Evolutionary conservation across 1,284 basidiomycete species (phyloP).

Genomic region (Pholiota adiposa): DNA sequence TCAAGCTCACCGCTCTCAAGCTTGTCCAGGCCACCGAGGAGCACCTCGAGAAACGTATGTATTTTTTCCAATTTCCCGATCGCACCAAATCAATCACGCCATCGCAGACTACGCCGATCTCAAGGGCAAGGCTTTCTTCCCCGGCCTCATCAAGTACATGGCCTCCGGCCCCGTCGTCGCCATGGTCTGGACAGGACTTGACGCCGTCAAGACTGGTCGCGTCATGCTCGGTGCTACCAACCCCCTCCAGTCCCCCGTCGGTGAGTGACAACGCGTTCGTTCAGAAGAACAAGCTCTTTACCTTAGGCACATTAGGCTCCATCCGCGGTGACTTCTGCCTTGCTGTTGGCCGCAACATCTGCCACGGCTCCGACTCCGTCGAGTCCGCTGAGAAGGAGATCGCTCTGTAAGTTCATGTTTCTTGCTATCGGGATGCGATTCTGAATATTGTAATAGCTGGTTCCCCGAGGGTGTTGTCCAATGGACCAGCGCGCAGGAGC

Average conservation of each 20-base stretch:
- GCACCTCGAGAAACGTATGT: conserved; percentile 86
- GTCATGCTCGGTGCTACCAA: conserved; percentile 97
- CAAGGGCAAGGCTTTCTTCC: conserved; percentile 91
- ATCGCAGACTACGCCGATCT: conserved; percentile 91
- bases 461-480: conserved; percentile 85
- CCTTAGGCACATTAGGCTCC: conserved; percentile 55
- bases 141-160: conserved; percentile 94
- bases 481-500: conserved; percentile 70
- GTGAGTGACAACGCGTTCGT: conserved; percentile 42
- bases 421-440: conserved; percentile 9
- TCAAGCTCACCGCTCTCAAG: conserved; percentile 92
- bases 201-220: conserved; percentile 96
- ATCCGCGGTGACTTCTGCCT: conserved; percentile 95
- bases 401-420: conserved; percentile 63
- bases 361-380: conserved; percentile 93
- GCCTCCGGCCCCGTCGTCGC: conserved; percentile 93
- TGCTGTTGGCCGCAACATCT: conserved; percentile 92
- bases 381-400: conserved; percentile 94
- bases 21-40: conserved; percentile 75
- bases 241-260: conserved; percentile 88
- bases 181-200: conserved; percentile 97
- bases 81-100: conserved; percentile 14
- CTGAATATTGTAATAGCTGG: conserved; percentile 55
- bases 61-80: conserved; percentile 12
- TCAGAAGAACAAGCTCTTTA: not conserved